These are phyloP conservation scores for Coniophora puteana DNA, from an alignment of 1,284 basidiomycete genomes.

Conservation along the genomic window DNA sequence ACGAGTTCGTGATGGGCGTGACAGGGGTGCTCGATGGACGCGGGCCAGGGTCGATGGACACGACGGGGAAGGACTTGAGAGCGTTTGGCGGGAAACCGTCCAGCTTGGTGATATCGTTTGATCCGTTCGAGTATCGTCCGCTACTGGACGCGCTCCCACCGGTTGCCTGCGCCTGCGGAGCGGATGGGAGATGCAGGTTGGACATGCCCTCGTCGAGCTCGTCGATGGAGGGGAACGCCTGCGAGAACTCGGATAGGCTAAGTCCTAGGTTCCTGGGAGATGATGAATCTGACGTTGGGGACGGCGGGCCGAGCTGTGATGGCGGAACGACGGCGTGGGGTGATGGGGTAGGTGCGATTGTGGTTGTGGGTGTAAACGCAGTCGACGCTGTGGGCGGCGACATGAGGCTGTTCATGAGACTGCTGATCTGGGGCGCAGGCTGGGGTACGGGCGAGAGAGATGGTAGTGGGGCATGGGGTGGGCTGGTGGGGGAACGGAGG, in stretches of 20 bases:
- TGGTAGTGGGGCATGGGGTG: constrained; percentile 17
- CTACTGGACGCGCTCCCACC: constrained; percentile 29
- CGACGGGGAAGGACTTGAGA: constrained; percentile 37
- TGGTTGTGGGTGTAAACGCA: constrained; percentile 24
- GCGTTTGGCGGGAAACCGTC: constrained; percentile 11
- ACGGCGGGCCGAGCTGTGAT: constrained; percentile 67
- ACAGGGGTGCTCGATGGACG: constrained; percentile 73
- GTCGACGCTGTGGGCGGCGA: constrained; percentile 12
- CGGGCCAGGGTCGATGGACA: constrained; percentile 53
- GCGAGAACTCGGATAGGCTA: constrained; percentile 50
- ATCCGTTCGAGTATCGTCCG: constrained; percentile 13
- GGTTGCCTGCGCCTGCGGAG: constrained; percentile 37
- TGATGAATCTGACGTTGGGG: constrained; percentile 57
- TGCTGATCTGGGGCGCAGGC: too few species aligned
- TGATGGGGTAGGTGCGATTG: constrained; percentile 28
- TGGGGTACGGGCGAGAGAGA: constrained; percentile 18
- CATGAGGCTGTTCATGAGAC: too few species aligned
- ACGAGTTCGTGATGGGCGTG: constrained; percentile 50
- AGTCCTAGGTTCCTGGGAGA: constrained; percentile 40
- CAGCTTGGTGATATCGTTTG: constrained; percentile 10
- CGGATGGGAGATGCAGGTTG: constrained; percentile 47
- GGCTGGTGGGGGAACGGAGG: constrained; percentile 33
- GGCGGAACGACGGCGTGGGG: constrained; percentile 61
- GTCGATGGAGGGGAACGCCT: constrained; percentile 69
- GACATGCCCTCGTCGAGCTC: constrained; percentile 72